Percentiles rank a stretch among this genome's conserved stretches.
These are phyloP conservation scores for Boletales sp. DNA, from an alignment of 768 basidiomycete genomes.

Conservation along the genomic window DNA sequence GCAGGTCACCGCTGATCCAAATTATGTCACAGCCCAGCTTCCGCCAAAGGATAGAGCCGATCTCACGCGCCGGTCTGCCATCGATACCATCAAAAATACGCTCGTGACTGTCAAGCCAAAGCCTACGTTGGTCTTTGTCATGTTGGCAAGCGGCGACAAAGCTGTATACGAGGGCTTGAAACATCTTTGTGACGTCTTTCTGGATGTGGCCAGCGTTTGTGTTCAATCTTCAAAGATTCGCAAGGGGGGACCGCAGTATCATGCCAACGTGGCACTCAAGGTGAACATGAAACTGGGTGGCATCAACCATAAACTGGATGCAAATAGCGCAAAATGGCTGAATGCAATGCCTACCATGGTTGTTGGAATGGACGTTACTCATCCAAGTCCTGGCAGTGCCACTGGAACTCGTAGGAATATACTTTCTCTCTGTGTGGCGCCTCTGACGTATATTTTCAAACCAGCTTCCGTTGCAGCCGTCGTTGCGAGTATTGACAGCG, in stretches of 20 bases:
- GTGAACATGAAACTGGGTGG: conserved; percentile 56
- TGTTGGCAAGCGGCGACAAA: conserved; percentile 46
- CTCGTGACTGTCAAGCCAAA: conserved; percentile 40
- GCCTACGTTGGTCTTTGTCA: conserved; percentile 43
- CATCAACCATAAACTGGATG: conserved; percentile 46
- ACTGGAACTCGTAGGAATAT: conserved; percentile 39
- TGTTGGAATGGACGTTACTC: conserved; percentile 66
- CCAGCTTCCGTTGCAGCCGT: conserved; percentile 50
- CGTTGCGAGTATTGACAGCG: conserved; percentile 44
- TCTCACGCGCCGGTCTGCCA: conserved; percentile 50
- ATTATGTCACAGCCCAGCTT: conserved; percentile 39
- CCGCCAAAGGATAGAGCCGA: conserved; percentile 52
- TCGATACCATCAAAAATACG: conserved; percentile 39
- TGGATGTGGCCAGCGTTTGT: conserved; percentile 62
- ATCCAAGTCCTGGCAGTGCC: conserved; percentile 73
- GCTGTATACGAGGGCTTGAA: conserved; percentile 51
- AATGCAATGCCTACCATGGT: conserved; percentile 44
- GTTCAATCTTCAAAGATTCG: conserved; percentile 70
- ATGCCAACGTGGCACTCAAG: conserved; percentile 54
- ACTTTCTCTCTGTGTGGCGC: not conserved
- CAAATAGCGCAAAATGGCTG: conserved; percentile 37
- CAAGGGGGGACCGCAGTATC: conserved; percentile 55
- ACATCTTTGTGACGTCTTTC: conserved; percentile 46
- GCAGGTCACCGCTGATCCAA: conserved; percentile 34
- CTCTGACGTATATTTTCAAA: not conserved